Evolutionary conservation across 192 early-diverging fungal genomes (phyloP).

Genomic region (Coemansia reversa): DNA sequence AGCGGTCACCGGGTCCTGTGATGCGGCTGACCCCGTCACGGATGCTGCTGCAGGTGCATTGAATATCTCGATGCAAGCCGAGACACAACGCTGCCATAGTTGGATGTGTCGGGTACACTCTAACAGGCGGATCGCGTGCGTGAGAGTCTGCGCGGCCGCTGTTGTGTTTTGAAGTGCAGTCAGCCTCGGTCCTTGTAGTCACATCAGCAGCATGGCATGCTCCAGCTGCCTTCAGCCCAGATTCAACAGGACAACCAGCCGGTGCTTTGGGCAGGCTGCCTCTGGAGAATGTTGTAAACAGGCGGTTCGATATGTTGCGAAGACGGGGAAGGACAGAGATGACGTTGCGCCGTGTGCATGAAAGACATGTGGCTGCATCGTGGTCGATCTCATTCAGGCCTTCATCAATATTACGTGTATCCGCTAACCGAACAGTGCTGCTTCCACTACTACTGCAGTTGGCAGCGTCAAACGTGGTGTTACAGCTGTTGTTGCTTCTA

Average conservation of each 20-base stretch:
- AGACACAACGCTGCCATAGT: slow-evolving; percentile 38
- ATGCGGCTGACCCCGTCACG: slow-evolving; percentile 12
- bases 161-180: background rate
- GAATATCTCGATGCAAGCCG: slow-evolving; percentile 10
- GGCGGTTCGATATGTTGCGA: slow-evolving; percentile 34
- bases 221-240: slow-evolving; percentile 12
- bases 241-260: slow-evolving; percentile 17
- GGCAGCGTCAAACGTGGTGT: slow-evolving; percentile 6
- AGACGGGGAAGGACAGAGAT: slow-evolving; percentile 43
- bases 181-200: background rate
- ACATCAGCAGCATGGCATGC: background rate
- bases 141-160: slow-evolving; percentile 7
- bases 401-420: background rate
- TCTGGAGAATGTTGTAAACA: slow-evolving; percentile 29
- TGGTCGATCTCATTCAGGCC: slow-evolving; percentile 22
- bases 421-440: slow-evolving; percentile 14
- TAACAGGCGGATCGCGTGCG: slow-evolving; percentile 20
- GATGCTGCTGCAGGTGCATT: slow-evolving; percentile 8
- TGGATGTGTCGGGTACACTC: slow-evolving; percentile 25
- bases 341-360: slow-evolving; percentile 44
- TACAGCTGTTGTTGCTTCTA: slow-evolving; percentile 20
- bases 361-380: slow-evolving; percentile 30
- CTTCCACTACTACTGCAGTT: slow-evolving; percentile 6
- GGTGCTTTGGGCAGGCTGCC: slow-evolving; percentile 24
- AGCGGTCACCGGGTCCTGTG: slow-evolving; percentile 6